Base-by-base conservation (phyloP, 352 stramenopile genomes). In the Phytophthora tubulina region DNA sequence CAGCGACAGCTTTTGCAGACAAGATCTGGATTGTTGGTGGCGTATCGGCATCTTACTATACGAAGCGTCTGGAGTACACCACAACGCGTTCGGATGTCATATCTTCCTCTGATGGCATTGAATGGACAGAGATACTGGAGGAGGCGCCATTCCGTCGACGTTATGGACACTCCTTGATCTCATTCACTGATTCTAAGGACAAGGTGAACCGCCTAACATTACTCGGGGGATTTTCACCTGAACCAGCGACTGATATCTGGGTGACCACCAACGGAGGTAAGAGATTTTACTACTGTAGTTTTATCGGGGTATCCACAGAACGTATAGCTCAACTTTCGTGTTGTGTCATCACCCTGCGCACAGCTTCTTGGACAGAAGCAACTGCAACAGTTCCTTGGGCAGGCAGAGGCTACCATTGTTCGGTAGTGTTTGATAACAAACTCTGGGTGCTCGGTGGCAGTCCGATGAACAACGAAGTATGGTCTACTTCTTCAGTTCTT, bases 381-480 rank as follows among this genome's bases (percentile, higher is more conserved):
- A 63, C 48, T 8, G 76, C 63, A 1, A 46, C 42, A 35, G 54
- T 64, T 51, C 81, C 86, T 3, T 96, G 86, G 86, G 2, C 74
- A 31, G 86, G 86, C 15, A 75, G 88, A 41, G 88, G 85, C 11
- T 94, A 88, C 62, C 88, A 96, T 68, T 96, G 88, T 72, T 77
- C 88, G 3, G 79, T 92, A 4, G 75, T 76, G 1, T 93, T 92
- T 61, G 58, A 86, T 38, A 61, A 53, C n/a, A 77, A 78, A 32
- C 51, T 94, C 4, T 94, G 84, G 73, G 65, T 96, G 17, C 72
- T 94, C n/a, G 88, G 86, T 8, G 88, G 88, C 1, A 94, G 79
- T 66, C 88, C 88, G n/a, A 63, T 94, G 14, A 93, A 88, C 63
- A 94, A 93, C 68, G 81, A 93, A 14, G 85, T 96, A 41, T 96